Evolutionary conservation across 148 eudicot genomes (phyloP), one percentile per base, ranked within the genome.

Genomic region (Rhododendron ovatum): DNA sequence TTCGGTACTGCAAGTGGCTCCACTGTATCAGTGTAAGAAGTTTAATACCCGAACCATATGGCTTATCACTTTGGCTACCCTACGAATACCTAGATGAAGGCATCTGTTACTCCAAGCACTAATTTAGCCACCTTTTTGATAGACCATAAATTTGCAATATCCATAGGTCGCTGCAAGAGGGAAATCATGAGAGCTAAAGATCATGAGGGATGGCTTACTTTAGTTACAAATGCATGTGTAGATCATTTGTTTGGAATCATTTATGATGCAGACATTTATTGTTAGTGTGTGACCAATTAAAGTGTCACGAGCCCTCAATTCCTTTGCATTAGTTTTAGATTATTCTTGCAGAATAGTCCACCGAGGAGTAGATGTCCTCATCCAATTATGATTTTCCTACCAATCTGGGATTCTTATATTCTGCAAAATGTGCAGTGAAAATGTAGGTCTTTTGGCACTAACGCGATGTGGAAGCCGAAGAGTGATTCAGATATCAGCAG

Each of bases 391-490:
- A 3, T 81, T 83, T 85, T 17, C 83, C 47, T 50, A 83, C 33
- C 37, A 22, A 61, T 48, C 33, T 22, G 22, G 30, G 53, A 17
- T 65, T 80, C 71, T 45, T n/a, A 11, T 65, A 7, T 47, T 80
- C 85, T 90, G 80, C 77, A 59, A 76, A 53, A 37, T 45, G 24
- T 55, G 35, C 75, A 96, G 98, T 84, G 98, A 94, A 90, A 96
- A 96, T 91, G 94, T 91, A 76, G 98, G 98, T 84, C 91, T 94
- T n/a, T 85, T 96, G 87, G 98, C 90, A 47, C 84, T 96, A 71
- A 94, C 95, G 79, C 92, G 95, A 87, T 91, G 92, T 86, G 98
- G 98, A 88, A 96, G 98, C 87, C 94, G 98, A 35, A 89, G 98
- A 86, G 98, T 94, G 78, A 69, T 93, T 87, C 98, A 96, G 86